Conservation (phyloP, 2,329 filamentous ascomycete genomes). For the Arthrobotrys sphaeroides region DNA sequence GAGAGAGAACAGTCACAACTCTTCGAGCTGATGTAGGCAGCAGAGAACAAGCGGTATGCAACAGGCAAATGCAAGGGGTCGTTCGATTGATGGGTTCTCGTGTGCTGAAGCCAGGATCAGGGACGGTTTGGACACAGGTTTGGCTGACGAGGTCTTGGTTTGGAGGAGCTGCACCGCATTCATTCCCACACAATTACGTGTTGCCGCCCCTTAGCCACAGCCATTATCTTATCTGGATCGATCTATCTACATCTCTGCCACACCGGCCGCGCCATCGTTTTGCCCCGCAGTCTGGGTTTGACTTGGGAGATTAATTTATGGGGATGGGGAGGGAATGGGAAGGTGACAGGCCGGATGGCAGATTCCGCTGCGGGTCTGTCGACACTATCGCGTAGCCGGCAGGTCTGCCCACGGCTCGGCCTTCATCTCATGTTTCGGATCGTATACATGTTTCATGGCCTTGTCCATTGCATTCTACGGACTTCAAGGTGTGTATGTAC, state of each 20-base stretch:
- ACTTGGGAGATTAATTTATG: no score
- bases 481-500: no score
- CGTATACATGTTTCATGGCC: not conserved
- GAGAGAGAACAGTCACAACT: not conserved
- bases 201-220: slow-evolving; percentile 27
- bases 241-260: not conserved
- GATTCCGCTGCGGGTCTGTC: slow-evolving; percentile 31
- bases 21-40: not conserved
- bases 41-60: not conserved
- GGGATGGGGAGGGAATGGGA: not conserved
- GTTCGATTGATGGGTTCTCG: not conserved
- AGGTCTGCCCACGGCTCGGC: not conserved
- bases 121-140: not conserved
- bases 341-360: slow-evolving; percentile 31
- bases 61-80: not conserved
- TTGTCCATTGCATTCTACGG: not conserved
- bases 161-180: slow-evolving; percentile 16
- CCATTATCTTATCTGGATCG: not conserved
- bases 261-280: slow-evolving; percentile 1
- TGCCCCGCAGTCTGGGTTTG: slow-evolving; percentile 44
- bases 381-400: slow-evolving; percentile 39
- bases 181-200: slow-evolving; percentile 49
- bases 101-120: slow-evolving; percentile 13
- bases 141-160: slow-evolving; percentile 17
- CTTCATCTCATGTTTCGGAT: slow-evolving; percentile 29